Evolutionary conservation across 805 yeast genomes (phyloP), one percentile per base, ranked within the genome.

Genomic region (Jamesozyma jinghongensis): DNA sequence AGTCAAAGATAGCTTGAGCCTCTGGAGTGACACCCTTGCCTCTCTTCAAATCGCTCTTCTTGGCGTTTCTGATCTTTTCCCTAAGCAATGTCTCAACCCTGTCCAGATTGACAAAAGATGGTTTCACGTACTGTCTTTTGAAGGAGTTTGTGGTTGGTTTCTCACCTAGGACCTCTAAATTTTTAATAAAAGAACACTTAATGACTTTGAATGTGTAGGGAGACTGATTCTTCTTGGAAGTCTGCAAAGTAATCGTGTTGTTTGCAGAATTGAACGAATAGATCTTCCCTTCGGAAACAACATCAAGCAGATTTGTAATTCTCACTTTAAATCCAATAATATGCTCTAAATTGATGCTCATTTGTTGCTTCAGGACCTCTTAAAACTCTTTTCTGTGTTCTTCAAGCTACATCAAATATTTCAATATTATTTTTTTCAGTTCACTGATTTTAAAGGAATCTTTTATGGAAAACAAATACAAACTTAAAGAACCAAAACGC

Each of bases 291-390:
- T 68, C 66, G 39, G 77, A 66, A 7, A 67, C 66, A 20, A 70
- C 68, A 52, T 81, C 85, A 35, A 77, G 62, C 5, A 72, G 63
- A 38, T 84, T 83, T 11, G 74, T 71, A 39, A 82, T 66, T 53
- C 69, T 75, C 43, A 84, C 83, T 51, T 77, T 71, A 34, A 56
- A 56, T 22, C 66, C 66, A 5, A 59, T 36, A 18, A 57, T 43
- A 34, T 53, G 49, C 25, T 59, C 59, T 30, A 57, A 48, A 45
- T 44, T 56, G 17, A 53, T 37, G 46, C 55, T 55, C 63, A 59
- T 60, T 40, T 32, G 39, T 28, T 18, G 25, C 4, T 10, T 7
- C 26, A 32, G 18, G 8, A n/a, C 22, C 13, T 13, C 7, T 3
- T 32, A 3, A 22, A 22, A 22, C 13, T 17, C 4, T 17, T 32